A percentile compares a stretch with the other conserved stretches of the same genome.
phyloP scores from a whole-genome alignment of 2,329 filamentous ascomycete genomes.

The Arthrobotrys pseudoclavata region DNA sequence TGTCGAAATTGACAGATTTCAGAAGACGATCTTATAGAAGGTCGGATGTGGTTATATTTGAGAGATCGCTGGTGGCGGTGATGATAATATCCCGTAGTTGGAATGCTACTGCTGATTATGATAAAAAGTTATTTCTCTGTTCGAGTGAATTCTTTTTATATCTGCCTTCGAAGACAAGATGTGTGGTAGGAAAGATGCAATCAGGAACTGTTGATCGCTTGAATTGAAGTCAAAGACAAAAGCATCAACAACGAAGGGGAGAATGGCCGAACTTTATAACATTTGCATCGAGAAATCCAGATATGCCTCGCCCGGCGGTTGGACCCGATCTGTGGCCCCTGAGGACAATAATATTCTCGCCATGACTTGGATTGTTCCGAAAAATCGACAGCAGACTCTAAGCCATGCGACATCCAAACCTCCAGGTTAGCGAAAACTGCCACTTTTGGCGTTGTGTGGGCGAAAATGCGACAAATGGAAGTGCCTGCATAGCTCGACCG shows the following conservation, averaged over 20 bases:
- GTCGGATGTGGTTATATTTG: not conserved
- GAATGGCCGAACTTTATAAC: conserved; percentile 58
- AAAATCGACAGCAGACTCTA: conserved; percentile 54
- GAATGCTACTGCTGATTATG: not conserved
- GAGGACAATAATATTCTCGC: conserved; percentile 48
- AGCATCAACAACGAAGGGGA: conserved; percentile 47
- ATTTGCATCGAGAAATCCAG: conserved; percentile 48
- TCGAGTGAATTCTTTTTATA: conserved; percentile 4
- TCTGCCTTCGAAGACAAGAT: conserved; percentile 2
- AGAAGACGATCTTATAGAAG: not conserved
- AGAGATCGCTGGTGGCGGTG: not conserved
- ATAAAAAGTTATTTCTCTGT: conserved; percentile 25
- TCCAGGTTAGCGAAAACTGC: conserved; percentile 60
- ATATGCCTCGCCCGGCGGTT: conserved; percentile 58
- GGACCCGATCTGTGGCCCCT: conserved; percentile 54
- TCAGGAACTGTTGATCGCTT: conserved; percentile 50
- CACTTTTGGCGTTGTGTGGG: conserved; percentile 55
- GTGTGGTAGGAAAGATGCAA: conserved; percentile 32
- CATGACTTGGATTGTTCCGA: conserved; percentile 51
- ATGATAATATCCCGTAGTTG: not conserved
- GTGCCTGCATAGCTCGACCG: conserved; percentile 23
- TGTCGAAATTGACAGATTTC: not conserved
- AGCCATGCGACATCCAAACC: conserved; percentile 51
- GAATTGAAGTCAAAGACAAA: conserved; percentile 60
- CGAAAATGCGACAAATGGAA: conserved; percentile 44